Percentiles rank a stretch among this genome's conserved stretches.
Conservation (phyloP, 2,329 filamentous ascomycete species). For the Diaporthe aspalathi region DNA sequence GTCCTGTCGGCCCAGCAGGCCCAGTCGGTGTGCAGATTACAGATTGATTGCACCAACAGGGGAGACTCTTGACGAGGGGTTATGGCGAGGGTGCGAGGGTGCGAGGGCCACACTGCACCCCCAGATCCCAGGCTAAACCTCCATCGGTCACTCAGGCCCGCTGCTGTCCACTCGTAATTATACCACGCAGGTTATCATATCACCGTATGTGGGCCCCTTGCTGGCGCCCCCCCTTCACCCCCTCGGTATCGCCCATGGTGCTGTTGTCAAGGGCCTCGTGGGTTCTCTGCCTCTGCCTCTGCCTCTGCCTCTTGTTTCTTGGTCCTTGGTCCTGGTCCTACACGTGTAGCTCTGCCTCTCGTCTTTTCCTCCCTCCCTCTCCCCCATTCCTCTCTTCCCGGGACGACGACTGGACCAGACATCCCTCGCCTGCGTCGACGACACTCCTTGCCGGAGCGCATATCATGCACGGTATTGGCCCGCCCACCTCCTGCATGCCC, state of each 20-base stretch:
- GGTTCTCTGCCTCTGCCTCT: background rate
- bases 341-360: background rate
- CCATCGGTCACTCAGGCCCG: slow-evolving; percentile 33
- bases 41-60: slow-evolving; percentile 23
- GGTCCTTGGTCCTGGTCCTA: background rate
- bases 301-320: background rate
- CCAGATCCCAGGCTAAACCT: slow-evolving; percentile 34
- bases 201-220: slow-evolving; percentile 15
- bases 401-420: slow-evolving; percentile 24
- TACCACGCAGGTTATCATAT: slow-evolving; percentile 32
- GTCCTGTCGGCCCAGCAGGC: background rate
- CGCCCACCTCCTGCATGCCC: slow-evolving; percentile 36
- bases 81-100: slow-evolving; percentile 17
- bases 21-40: slow-evolving; percentile 33
- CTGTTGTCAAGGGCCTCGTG: background rate
- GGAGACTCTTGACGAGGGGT: background rate
- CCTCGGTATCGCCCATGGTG: slow-evolving; percentile 3
- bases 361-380: slow-evolving; percentile 2
- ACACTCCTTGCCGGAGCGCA: slow-evolving; percentile 32
- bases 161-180: slow-evolving; percentile 39
- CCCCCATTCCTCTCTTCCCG: background rate
- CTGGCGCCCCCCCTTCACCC: background rate
- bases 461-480: slow-evolving; percentile 33
- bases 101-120: slow-evolving; percentile 13
- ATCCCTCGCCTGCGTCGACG: slow-evolving; percentile 30